phyloP scores from a whole-genome alignment of 768 basidiomycete genomes.

The Hortiboletus campestris region DNA sequence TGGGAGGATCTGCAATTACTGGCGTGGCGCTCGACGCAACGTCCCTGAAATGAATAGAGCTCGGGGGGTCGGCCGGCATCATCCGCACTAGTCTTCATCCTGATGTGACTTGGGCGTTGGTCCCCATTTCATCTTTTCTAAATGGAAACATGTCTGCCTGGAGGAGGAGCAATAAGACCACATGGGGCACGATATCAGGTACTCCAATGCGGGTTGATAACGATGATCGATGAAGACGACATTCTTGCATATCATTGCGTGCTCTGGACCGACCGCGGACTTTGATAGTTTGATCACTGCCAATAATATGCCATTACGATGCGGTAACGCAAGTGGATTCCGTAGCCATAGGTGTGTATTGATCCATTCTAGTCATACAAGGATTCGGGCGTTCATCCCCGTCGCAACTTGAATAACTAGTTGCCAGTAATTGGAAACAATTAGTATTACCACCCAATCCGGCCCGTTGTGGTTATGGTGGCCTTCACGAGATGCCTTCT shows the following conservation, averaged over 20 bases:
- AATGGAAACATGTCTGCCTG: background rate
- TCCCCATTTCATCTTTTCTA: background rate
- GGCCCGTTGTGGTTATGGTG: background rate
- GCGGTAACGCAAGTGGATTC: background rate
- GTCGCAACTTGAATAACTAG: background rate
- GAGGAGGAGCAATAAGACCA: background rate
- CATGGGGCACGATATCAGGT: background rate
- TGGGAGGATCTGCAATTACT: background rate
- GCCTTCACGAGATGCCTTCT: background rate
- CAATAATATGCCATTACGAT: background rate
- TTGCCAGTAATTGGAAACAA: background rate
- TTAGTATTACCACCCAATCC: background rate
- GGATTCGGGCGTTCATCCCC: background rate
- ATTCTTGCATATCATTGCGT: constrained; percentile 1
- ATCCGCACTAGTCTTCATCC: background rate
- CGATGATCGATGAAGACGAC: background rate
- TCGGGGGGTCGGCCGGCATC: background rate
- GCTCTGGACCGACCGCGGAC: background rate
- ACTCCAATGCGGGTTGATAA: background rate
- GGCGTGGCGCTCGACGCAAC: background rate
- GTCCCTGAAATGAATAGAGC: background rate
- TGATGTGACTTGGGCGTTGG: background rate
- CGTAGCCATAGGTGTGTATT: background rate
- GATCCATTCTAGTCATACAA: background rate
- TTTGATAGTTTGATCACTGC: background rate